Evolutionary conservation across 1,284 basidiomycete genomes (phyloP).

Genomic region (Ganoderma sinense): DNA sequence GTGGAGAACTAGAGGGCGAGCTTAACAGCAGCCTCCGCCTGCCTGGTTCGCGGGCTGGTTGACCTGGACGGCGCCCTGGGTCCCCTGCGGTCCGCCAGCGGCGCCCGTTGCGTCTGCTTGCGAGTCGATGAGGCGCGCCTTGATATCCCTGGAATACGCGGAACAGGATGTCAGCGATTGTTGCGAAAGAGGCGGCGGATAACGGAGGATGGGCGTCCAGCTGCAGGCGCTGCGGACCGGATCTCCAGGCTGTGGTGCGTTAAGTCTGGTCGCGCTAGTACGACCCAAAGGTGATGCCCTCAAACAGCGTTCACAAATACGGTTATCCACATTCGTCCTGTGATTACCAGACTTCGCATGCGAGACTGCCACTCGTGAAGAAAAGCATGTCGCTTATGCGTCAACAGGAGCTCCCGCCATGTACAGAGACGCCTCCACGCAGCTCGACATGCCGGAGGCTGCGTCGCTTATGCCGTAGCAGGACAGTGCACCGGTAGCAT

Average conservation of each 20-base stretch:
- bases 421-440: too few species aligned
- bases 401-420: too few species aligned
- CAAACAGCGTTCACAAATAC: too few species aligned
- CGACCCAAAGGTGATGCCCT: too few species aligned
- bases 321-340: too few species aligned
- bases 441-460: neutral
- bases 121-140: conserved; percentile 95
- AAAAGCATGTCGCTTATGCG: too few species aligned
- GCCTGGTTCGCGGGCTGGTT: conserved; percentile 60
- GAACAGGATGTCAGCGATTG: neutral
- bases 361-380: too few species aligned
- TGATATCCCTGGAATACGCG: conserved; percentile 82
- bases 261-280: too few species aligned
- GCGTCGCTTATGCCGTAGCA: neutral
- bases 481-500: too few species aligned
- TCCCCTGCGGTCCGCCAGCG: conserved; percentile 46
- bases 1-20: neutral
- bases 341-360: too few species aligned
- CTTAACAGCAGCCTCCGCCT: conserved; percentile 63
- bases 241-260: neutral
- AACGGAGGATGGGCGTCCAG: neutral
- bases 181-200: neutral
- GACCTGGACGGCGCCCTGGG: conserved; percentile 70
- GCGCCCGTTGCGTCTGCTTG: conserved; percentile 74
- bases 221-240: neutral